Evolutionary conservation across 192 early-diverging fungal genomes (phyloP), one percentile per base, ranked within the genome.

Genomic region (Entophlyctis luteolus): DNA sequence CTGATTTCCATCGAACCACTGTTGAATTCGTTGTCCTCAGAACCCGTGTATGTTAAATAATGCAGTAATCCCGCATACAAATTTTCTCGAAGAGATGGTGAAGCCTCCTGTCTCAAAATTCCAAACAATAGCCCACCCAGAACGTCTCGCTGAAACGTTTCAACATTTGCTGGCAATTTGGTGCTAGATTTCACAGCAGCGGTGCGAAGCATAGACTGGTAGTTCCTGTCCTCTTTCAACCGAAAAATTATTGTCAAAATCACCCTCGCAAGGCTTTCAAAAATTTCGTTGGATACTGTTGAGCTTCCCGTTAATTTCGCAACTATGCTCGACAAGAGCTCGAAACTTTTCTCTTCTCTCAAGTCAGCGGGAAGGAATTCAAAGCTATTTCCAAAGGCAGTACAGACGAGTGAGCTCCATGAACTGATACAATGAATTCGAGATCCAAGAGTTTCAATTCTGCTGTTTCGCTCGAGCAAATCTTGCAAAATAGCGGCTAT

Each of bases 321-420:
- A 20, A 90, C 78, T 23, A 95, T 66, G 0, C 77, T 82, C 2
- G 77, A 72, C 42, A 98, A 72, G 48, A 98, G 77, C 58, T 91
- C 87, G 45, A 81, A 83, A 8, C 88, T 60, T 22, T 81, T 81
- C 8, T 70, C 55, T 63, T 90, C 87, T 3, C 88, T 79, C 39
- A 75, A 27, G 55, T 92, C 80, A 27, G 83, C 68, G 46, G 85
- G 77, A 54, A 92, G 60, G 18, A 87, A 62, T 53, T 83, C 79
- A 77, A 90, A 89, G 59, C 82, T 80, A 18, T 84, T 77, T 22
- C 50, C 63, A 48, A 96, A 32, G 0, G 86, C 82, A 14, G 92
- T 79, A 49, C 93, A 86, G 3, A 92, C 79, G 22, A 95, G 73
- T 53, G 91, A 84, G 60, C 85, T 80, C 96, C 96, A 98, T 0